Percentiles rank a stretch among this genome's conserved stretches.
Evolutionary conservation across 805 yeast genomes (phyloP).

Genomic region (Sungouiella thailandica): DNA sequence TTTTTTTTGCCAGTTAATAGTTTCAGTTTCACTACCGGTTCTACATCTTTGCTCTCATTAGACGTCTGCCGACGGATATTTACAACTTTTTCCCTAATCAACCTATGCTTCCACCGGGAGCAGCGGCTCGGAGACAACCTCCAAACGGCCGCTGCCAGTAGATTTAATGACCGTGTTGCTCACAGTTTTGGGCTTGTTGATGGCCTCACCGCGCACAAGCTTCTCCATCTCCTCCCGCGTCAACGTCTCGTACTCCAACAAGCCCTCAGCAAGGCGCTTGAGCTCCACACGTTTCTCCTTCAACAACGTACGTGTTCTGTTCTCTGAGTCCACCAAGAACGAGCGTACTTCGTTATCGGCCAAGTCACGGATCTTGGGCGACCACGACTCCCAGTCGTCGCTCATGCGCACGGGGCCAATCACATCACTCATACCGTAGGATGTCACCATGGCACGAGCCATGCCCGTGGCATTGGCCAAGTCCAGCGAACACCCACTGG

Average conservation of each 20-base stretch:
- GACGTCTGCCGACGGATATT: background rate
- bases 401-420: conserved; percentile 90
- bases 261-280: conserved; percentile 84
- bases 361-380: conserved; percentile 76
- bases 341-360: conserved; percentile 91
- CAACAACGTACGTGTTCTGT: conserved; percentile 69
- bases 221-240: conserved; percentile 87
- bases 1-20: too few species aligned
- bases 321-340: conserved; percentile 68
- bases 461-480: conserved; percentile 83
- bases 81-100: background rate
- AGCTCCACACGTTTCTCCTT: conserved; percentile 62
- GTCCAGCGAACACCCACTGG: conserved; percentile 94
- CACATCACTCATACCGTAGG: conserved; percentile 91
- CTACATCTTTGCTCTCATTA: too few species aligned
- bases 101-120: conserved; percentile 16
- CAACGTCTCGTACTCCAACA: conserved; percentile 91
- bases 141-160: conserved; percentile 14
- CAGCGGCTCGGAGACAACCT: conserved; percentile 15
- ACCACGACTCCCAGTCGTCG: conserved; percentile 95
- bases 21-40: too few species aligned
- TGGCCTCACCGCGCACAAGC: conserved; percentile 73
- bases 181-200: conserved; percentile 62
- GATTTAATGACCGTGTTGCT: conserved; percentile 60
- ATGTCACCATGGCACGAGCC: conserved; percentile 95